These are phyloP conservation scores for Hypericum androsaemum DNA, from an alignment of 345 rosid genomes.

Conservation along the genomic window DNA sequence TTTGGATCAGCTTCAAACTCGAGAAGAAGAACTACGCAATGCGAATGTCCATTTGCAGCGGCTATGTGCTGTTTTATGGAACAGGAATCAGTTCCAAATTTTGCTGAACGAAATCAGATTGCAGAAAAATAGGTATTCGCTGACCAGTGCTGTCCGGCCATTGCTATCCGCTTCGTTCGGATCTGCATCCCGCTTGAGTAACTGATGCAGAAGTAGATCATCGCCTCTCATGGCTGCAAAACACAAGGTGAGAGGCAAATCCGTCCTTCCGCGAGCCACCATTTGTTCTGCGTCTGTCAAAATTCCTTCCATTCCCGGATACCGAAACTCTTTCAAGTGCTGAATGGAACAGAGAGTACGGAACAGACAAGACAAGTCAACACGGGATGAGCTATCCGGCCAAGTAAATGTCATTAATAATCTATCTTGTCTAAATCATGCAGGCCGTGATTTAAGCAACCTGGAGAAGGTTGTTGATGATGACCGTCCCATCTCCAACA, in stretches of 20 bases:
- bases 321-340: conserved; percentile 55
- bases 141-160: conserved; percentile 61
- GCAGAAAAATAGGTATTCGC: not conserved
- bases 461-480: conserved; percentile 85
- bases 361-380: not conserved
- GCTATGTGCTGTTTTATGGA: conserved; percentile 60
- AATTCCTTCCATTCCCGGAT: conserved; percentile 52
- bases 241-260: conserved; percentile 65
- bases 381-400: too few species aligned
- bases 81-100: conserved; percentile 5
- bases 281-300: conserved; percentile 57
- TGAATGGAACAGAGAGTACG: conserved; percentile 17
- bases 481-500: conserved; percentile 83
- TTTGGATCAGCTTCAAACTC: conserved; percentile 78
- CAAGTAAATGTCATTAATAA: too few species aligned
- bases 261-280: conserved; percentile 72
- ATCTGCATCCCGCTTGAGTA: conserved; percentile 58
- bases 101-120: not conserved
- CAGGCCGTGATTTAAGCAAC: too few species aligned
- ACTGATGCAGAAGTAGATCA: conserved; percentile 56
- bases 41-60: conserved; percentile 58
- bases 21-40: conserved; percentile 53
- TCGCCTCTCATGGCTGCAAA: conserved; percentile 84
- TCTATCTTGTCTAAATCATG: not conserved
- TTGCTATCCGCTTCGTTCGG: conserved; percentile 55